Base-by-base conservation (phyloP, 177 flowering plant species). In the Vitis hybrid region DNA sequence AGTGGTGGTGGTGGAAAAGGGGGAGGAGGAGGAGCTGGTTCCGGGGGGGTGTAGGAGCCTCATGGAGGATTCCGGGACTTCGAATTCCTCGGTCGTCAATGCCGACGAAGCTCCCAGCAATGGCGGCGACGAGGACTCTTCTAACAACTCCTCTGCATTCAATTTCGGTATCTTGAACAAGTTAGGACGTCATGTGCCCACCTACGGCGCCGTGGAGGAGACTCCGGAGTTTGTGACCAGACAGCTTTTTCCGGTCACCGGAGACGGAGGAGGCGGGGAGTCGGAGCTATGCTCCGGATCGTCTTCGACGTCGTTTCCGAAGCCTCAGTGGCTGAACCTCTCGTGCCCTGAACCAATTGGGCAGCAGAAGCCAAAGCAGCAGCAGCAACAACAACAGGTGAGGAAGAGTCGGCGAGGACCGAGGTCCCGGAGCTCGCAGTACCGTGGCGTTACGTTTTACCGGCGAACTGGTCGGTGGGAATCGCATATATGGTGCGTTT, bases 401-500 rank as follows among this genome's bases (percentile, higher is more conserved):
- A 78, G 68, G 79, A 85, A 83, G 73, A 83, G 86, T 56, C 54
- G 88, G 62, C 69, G 88, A 8, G 88, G 88, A 10, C 88, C 88
- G 12, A 76, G 86, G 77, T 85, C 88, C 9, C 77, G 85, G 62
- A 85, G 88, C 81, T 81, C 88, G 1, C 86, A 87, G 72, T 87
- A 82, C 62, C 76, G 88, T 15, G 91, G 91, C 10, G 91, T 87
- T 55, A 87, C 91, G 46, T 87, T 87, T 66, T 87, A 87, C 70
- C 77, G 91, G 59, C 30, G 30, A 68, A 87, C 91, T 11, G 94
- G 97, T 40, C 83, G 98, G 1, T 93, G 99, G 99, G 99, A 95
- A 67, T 95, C 99, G 12, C 99, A 95, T 75, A 95, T 95, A 51
- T 95, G 99, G 99, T 93, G 30, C 58, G 46, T 61, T 7, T 48